A percentile compares a stretch with the other conserved stretches of the same genome.
phyloP scores from a whole-genome alignment of 2,329 filamentous ascomycete genomes.

The Raffaelea ambrosiae region DNA sequence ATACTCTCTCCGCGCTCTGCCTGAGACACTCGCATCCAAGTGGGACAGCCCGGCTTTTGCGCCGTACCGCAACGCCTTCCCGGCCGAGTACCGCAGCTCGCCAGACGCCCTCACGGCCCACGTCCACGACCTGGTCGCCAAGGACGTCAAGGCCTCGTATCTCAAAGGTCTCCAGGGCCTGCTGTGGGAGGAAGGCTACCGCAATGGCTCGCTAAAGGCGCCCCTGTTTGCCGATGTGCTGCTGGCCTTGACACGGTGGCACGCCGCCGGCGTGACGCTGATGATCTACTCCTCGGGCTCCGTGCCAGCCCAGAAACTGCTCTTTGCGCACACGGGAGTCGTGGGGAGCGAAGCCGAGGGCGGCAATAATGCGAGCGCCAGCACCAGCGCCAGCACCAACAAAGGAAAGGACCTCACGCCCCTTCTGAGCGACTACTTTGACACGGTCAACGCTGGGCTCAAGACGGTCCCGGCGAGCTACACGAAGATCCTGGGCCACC shows the following conservation, averaged over 20 bases:
- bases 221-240: constrained; percentile 68
- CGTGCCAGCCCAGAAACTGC: constrained; percentile 69
- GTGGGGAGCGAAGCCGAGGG: neutral
- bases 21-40: constrained; percentile 51
- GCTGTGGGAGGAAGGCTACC: constrained; percentile 69
- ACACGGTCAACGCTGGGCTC: constrained; percentile 70
- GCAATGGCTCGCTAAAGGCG: constrained; percentile 58
- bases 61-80: constrained; percentile 63
- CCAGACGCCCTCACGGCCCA: constrained; percentile 55
- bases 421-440: constrained; percentile 60
- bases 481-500: constrained; percentile 39
- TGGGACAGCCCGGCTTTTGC: constrained; percentile 60
- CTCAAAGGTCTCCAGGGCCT: constrained; percentile 74
- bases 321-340: constrained; percentile 60
- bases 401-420: constrained; percentile 47
- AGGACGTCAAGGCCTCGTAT: constrained; percentile 68
- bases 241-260: constrained; percentile 53
- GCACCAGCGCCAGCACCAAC: too few relatives aligned
- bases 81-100: constrained; percentile 50
- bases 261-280: constrained; percentile 44
- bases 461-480: constrained; percentile 65
- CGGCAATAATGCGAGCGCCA: neutral
- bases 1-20: constrained; percentile 61
- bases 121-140: constrained; percentile 59
- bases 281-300: constrained; percentile 79